Conservation (phyloP, 2,329 filamentous ascomycete species). For the Mycocentrospora acerina region DNA sequence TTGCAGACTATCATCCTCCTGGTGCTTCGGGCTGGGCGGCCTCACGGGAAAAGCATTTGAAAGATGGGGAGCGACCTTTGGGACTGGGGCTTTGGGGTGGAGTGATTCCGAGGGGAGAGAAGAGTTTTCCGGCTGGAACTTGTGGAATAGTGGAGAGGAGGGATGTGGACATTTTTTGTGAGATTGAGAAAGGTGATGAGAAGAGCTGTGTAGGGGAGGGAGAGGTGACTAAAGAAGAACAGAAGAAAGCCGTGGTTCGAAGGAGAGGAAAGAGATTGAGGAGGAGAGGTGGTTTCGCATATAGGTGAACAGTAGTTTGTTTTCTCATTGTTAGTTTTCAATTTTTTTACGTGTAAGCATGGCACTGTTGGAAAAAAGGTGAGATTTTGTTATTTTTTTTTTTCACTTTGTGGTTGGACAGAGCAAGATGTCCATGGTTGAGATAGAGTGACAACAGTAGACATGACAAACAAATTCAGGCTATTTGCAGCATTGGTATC, state of each 20-base stretch:
- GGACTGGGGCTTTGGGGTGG: neutral
- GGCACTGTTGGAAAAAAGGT: too few relatives aligned
- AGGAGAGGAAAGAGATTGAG: neutral
- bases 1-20: neutral
- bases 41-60: neutral
- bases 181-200: slow-evolving; percentile 1
- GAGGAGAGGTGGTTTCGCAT: neutral
- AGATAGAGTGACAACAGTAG: too few relatives aligned
- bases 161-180: too few relatives aligned
- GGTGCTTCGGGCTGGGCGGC: neutral
- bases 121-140: neutral
- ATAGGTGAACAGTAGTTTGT: too few relatives aligned
- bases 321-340: too few relatives aligned
- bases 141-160: neutral
- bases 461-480: too few relatives aligned
- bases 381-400: too few relatives aligned
- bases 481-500: too few relatives aligned
- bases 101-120: slow-evolving; percentile 1
- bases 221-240: neutral
- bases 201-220: too few relatives aligned
- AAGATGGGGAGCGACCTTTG: neutral
- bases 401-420: too few relatives aligned
- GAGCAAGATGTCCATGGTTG: too few relatives aligned
- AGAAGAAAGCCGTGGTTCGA: neutral
- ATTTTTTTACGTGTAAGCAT: too few relatives aligned